phyloP scores from a whole-genome alignment of 768 basidiomycete species.

The Leccinum longicurvipes region DNA sequence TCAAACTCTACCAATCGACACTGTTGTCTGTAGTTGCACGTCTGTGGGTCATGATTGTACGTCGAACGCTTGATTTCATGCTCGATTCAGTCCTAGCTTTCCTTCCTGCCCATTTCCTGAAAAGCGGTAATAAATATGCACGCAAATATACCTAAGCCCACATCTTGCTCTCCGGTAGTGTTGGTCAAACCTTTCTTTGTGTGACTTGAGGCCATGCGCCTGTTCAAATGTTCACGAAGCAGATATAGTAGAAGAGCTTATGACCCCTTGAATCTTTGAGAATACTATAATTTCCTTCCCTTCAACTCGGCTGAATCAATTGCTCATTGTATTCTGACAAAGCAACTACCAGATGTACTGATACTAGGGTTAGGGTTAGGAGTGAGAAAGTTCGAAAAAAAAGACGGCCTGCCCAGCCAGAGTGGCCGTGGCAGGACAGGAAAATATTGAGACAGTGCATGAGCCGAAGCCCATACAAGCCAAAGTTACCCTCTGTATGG shows the following conservation, averaged over 20 bases:
- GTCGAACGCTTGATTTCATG: not conserved
- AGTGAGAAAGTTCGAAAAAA: constrained; percentile 2
- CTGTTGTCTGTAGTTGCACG: not conserved
- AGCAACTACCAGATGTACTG: too few species aligned
- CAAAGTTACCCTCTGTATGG: constrained; percentile 41
- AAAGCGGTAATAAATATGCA: not conserved
- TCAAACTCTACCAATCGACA: not conserved
- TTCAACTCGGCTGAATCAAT: not conserved
- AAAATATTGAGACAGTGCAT: constrained; percentile 82
- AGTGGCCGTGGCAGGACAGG: constrained; percentile 63
- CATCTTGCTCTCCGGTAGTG: not conserved
- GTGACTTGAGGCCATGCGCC: too few species aligned
- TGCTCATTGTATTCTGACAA: too few species aligned
- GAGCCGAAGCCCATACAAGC: constrained; percentile 62
- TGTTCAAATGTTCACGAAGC: too few species aligned
- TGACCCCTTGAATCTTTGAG: too few species aligned
- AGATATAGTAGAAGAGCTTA: too few species aligned
- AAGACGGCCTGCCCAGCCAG: constrained; percentile 36
- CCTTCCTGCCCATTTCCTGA: not conserved
- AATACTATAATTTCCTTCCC: not conserved
- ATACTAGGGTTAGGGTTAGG: constrained; percentile 34
- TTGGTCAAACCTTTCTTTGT: too few species aligned
- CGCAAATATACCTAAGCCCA: not conserved
- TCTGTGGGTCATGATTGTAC: not conserved
- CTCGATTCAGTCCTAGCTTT: not conserved